Base-by-base conservation (phyloP, 1,284 basidiomycete species). In the Papiliotrema fonsecae region DNA sequence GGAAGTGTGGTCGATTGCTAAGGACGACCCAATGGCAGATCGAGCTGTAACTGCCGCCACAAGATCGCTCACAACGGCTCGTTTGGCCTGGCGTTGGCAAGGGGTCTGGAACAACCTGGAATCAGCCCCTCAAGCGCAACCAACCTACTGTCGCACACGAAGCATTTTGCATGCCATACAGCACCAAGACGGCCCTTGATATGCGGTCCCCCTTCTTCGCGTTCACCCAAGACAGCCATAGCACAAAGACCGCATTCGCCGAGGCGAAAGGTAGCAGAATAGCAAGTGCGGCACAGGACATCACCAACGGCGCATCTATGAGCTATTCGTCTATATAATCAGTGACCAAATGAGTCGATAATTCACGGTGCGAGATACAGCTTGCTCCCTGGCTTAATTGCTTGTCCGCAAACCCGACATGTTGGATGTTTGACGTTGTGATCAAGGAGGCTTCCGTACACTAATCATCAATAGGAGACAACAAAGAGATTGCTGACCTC, bases 101-200 rank as follows among this genome's bases (percentile, higher is more conserved):
- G 37, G 13, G 37, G 37, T 21, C 6, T 10, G 4, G 18, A 21
- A 22, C 37, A 39, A 22, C 21, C 37, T 39, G 37, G 19, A 5
- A 5, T 35, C 34, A 35, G 34, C 34, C 19, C 16, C 14, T n/a
- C 14, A 16, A n/a, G n/a, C 4, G 34, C 16, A 16, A 35, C 16
- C 16, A n/a, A 38, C 54, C 41, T 28, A 53, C 54, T 14, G 7
- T 26, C 21, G 30, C 54, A 56, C 6, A 36, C 26, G 26, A 53
- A 56, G 24, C 54, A 56, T 25, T 30, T 47, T 1, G 37, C 40
- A 31, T 56, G 54, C 54, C 54, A 56, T 19, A 52, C 31, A 2
- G 18, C 32, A 4, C 41, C 50, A 11, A 18, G 4, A 6, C 37
- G 25, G 16, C 43, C 52, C 18, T 28, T 51, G 36, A 50, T 21